Conservation (phyloP, 1,284 basidiomycete species). For the Amylostereum areolatum region DNA sequence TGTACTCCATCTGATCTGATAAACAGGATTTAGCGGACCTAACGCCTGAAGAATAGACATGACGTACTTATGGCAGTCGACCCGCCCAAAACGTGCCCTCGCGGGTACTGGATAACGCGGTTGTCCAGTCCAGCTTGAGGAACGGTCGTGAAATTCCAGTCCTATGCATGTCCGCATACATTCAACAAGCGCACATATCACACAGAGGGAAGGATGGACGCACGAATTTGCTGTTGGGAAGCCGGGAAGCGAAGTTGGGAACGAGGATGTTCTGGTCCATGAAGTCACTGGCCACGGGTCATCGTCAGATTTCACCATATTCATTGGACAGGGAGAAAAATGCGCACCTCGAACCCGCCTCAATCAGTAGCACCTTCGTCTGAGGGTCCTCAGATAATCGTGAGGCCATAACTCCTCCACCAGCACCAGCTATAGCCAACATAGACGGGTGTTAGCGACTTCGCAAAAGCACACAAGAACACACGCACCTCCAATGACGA, state of each 20-base stretch:
- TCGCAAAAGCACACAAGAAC: not conserved
- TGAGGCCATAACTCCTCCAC: not conserved
- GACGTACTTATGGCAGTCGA: constrained; percentile 26
- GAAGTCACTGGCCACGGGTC: not conserved
- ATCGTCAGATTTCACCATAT: not conserved
- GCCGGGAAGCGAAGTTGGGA: not conserved
- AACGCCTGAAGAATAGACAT: not conserved
- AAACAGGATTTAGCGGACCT: not conserved
- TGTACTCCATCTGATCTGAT: constrained; percentile 30
- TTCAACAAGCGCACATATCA: not conserved
- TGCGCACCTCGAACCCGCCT: not conserved
- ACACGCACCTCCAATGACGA: not conserved
- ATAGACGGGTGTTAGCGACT: not conserved
- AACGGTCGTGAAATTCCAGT: constrained; percentile 27
- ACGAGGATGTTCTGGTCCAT: not conserved
- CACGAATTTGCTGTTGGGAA: not conserved
- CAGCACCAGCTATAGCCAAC: not conserved
- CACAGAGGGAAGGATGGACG: not conserved
- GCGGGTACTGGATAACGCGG: constrained; percentile 19
- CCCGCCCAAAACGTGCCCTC: constrained; percentile 27
- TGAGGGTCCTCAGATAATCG: not conserved
- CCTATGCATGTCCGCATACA: not conserved
- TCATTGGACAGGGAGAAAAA: too few species aligned
- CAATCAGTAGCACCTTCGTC: not conserved
- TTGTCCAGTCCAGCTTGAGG: constrained; percentile 22